Evolutionary conservation across 129 eudicot genomes (phyloP), one percentile per base, ranked within the genome.

Genomic region (Flaveria brownii): DNA sequence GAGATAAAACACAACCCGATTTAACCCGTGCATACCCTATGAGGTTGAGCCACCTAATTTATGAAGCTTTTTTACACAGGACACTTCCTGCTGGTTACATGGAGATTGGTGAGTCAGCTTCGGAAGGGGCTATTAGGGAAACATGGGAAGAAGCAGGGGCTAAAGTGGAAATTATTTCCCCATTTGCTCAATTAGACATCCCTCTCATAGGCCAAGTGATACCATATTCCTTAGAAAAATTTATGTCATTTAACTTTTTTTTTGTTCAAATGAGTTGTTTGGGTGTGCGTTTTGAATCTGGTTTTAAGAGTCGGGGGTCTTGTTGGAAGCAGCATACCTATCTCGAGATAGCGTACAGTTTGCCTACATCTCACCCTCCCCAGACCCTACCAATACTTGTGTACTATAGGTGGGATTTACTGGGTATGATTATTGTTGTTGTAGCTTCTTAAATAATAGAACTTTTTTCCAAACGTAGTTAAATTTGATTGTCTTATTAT

Each of bases 121-220:
- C 91, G 2, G 97, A 93, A 80, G 98, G 98, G 10, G 98, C 98
- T 25, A 70, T 81, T 26, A 82, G 98, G 85, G 98, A 93, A 71
- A 93, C 98, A 20, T 82, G 91, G 85, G 98, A 93, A 85, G 98
- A 93, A 68, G 98, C 98, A 28, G 80, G 91, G 68, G 98, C 98
- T 64, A 89, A 93, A 85, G 98, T 93, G 57, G 86, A 90, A 81
- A 81, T 90, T 66, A 61, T 81, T 43, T 86, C 96, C 68, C 96
- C 93, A 60, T 93, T 88, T 84, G 96, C 96, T 79, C 98, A 93
- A 7, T 79, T 93, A 84, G 98, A 93, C 83, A 93, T 93, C 78
- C 98, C 98, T 79, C 97, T 86, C 62, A 93, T 93, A 65, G 98
- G 98, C 85, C 98, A 93, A 84, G 98, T 93, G 75, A 84, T 80